Base-by-base conservation (phyloP, 1,284 basidiomycete species). In the Thelephora terrestris region DNA sequence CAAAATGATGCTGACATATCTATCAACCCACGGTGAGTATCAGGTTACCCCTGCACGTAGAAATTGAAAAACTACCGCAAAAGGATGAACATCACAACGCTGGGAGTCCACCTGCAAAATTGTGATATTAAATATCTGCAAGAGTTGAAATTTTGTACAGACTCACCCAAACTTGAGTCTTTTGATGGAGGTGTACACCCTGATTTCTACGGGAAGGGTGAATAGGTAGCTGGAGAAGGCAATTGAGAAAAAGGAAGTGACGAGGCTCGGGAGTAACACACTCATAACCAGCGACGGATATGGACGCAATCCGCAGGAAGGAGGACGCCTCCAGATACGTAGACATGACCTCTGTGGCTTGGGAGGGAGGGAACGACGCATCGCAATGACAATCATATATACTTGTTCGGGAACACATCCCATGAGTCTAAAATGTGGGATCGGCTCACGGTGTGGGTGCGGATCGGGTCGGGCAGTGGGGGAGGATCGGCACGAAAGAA, bases 131-230 rank as follows among this genome's bases (percentile, higher is more conserved):
- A 24, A 20, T 39, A 47, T 6, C 18, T 23, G 17, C 16, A 27
- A 25, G 2, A 12, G 10, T 32, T 10, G 29, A 12, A 32, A 32
- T 9, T 7, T 9, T 59, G 38, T 57, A 58, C 7, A 32, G 29
- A 10, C 29, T 32, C 29, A 32, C 29, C 29, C 14, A 55, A 50
- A 37, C 54, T 21, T 42, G 39, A 42, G 39, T 5, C 6, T 2
- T 12, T 18, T 10, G 16, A 18, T 4, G 14, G 39, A 42, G 5
- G 54, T 59, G 57, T 72, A 71, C 48, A 71, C 67, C 44, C 69
- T 60, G 54, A 60, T 55, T 54, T 71, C 69, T 6, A 65, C 64
- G 32, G 69, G 71, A 7, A 71, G 46, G 7, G 70, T 71, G 51
- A 68, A 52, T 43, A 71, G 6, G 52, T 70, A 71, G 51, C 69